phyloP scores from a whole-genome alignment of 78 protist species.

The Polysphondylium violaceum region DNA sequence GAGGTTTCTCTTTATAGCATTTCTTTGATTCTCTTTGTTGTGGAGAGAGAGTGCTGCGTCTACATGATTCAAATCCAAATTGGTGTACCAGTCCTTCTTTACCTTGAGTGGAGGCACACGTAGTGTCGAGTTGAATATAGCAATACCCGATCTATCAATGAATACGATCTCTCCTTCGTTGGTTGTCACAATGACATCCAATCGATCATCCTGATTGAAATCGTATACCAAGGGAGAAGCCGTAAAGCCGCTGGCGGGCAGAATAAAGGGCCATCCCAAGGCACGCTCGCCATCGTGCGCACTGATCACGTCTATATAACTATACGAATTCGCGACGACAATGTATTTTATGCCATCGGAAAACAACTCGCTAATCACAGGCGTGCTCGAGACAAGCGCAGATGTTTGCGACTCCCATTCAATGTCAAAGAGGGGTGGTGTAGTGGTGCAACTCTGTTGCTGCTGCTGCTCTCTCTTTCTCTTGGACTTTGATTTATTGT shows the following conservation, averaged over 20 bases:
- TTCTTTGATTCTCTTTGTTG: conserved; percentile 24
- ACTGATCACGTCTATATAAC: conserved; percentile 35
- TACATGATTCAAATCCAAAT: conserved; percentile 41
- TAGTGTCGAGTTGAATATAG: conserved; percentile 23
- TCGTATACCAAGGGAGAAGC: conserved; percentile 75
- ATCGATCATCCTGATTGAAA: conserved; percentile 84
- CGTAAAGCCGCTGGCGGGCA: conserved; percentile 30
- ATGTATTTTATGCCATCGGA: conserved; percentile 26
- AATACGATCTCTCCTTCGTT: conserved; percentile 83
- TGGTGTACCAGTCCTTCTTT: conserved; percentile 74
- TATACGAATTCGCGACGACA: neutral
- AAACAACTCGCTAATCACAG: conserved; percentile 28
- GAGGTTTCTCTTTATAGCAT: neutral
- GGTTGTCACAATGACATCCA: conserved; percentile 88
- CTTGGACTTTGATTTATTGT: neutral
- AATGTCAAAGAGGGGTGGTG: neutral
- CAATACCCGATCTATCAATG: conserved; percentile 30
- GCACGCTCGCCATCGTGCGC: conserved; percentile 23
- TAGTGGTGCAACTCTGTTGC: neutral
- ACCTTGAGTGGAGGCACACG: conserved; percentile 87
- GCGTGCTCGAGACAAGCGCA: conserved; percentile 3
- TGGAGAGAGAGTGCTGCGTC: conserved; percentile 68
- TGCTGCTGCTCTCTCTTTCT: neutral
- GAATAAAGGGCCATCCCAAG: conserved; percentile 83
- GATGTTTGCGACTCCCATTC: conserved; percentile 22